These are phyloP conservation scores for Berberis thunbergii DNA, from an alignment of 164 flowering plant species.

Conservation along the genomic window DNA sequence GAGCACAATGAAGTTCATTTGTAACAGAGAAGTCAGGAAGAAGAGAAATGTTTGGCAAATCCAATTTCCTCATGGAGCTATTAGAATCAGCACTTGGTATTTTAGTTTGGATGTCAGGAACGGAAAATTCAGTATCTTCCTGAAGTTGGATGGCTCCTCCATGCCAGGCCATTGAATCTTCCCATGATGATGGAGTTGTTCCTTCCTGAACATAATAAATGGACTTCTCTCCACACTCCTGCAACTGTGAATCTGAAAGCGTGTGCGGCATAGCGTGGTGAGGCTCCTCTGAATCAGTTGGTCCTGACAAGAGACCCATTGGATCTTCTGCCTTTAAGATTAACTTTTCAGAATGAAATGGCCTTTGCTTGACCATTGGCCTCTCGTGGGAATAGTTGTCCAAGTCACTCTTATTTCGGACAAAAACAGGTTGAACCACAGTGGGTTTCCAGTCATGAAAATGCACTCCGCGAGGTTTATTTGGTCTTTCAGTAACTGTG, in stretches of 20 bases:
- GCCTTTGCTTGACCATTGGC: slow-evolving; percentile 24
- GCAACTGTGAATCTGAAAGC: slow-evolving; percentile 48
- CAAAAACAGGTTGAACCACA: slow-evolving; percentile 14
- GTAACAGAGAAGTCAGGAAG: slow-evolving; percentile 8
- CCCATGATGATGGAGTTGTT: slow-evolving; percentile 3
- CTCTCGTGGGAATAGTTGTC: slow-evolving; percentile 17
- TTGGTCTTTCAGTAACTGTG: slow-evolving; percentile 16
- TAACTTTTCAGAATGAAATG: slow-evolving; percentile 30
- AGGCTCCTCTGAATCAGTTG: slow-evolving; percentile 20
- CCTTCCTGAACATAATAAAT: slow-evolving; percentile 19
- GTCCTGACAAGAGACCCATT: slow-evolving; percentile 13
- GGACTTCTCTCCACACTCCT: slow-evolving; percentile 14
- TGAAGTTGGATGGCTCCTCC: slow-evolving; percentile 11
- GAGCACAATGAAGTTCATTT: slow-evolving; percentile 10
- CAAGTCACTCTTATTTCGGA: slow-evolving; percentile 22
- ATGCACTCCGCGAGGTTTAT: slow-evolving; percentile 13
- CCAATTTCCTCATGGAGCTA: slow-evolving; percentile 6
- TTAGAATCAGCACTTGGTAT: slow-evolving; percentile 11
- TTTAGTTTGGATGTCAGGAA: slow-evolving; percentile 13
- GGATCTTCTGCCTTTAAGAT: slow-evolving; percentile 23
- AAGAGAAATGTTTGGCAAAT: slow-evolving; percentile 7
- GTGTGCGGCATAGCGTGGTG: slow-evolving; percentile 39
- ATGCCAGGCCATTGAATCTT: slow-evolving; percentile 13
- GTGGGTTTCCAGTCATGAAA: slow-evolving; percentile 20
- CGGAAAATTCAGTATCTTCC: slow-evolving; percentile 8